Base-by-base conservation (phyloP, 202 grass and related monocot genomes). In the Setaria viridis region DNA sequence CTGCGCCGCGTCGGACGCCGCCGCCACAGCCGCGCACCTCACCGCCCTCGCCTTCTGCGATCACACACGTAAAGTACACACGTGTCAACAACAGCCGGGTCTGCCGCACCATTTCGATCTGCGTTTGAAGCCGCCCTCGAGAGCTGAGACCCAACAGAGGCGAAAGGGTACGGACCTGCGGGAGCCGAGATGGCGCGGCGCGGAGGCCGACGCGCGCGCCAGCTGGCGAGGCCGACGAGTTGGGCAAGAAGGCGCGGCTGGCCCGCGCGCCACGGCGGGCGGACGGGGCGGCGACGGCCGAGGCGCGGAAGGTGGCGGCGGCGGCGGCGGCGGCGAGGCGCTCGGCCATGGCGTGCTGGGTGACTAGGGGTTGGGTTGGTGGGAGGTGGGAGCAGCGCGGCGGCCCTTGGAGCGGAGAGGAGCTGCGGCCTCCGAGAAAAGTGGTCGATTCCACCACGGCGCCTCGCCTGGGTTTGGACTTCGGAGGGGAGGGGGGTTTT, bases 1-100 rank as follows among this genome's bases (percentile, higher is more conserved):
- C 88, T 99, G 93, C 77, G 88, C 55, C 12, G 73, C 62, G 77
- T 90, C 91, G 6, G 93, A 90, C 55, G 84, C 78, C 59, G 84
- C 69, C 16, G 83, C 37, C 16, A 84, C 84, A 30, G 88, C 67
- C 73, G 82, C 48, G 51, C 90, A 89, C 78, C 83, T 79, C 80
- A 87, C 88, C 37, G 72, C 74, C 62, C 21, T 78, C 65, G 49
- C 63, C 76, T 67, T 80, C 79, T 84, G 88, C 84, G 84, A 50
- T 82, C 62, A 68, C 62, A 80, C 42, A 10, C 21, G 30, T 19
- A 82, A 82, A 56, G 39, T 41, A 6, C 39, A 51, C 48, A 67
- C 34, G 58, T 25, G 80, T 86, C 69, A 85, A 15, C 69, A 85
- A 15, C 62, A 30, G 29, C 42, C 42, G 9, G 58, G 47, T 5